These are phyloP conservation scores for Hypoxylon perforatum DNA, from an alignment of 495 filamentous ascomycete species.

Conservation along the genomic window DNA sequence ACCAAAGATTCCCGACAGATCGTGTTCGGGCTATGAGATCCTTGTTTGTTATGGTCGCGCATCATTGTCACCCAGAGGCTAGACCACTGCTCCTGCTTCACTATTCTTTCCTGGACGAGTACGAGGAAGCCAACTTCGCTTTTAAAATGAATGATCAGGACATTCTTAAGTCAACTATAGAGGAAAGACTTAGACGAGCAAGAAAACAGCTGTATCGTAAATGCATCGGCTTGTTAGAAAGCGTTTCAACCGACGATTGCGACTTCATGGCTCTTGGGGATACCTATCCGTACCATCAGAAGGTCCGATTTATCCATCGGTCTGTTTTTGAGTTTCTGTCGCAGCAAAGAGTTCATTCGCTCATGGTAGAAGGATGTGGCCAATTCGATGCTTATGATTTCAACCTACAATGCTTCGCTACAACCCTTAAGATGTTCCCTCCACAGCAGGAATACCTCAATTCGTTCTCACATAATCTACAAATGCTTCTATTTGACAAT, in stretches of 20 bases:
- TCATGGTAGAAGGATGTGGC: not conserved
- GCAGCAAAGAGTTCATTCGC: not conserved
- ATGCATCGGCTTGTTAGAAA: not conserved
- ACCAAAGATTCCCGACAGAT: not conserved
- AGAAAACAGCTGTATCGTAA: not conserved
- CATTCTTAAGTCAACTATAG: not conserved
- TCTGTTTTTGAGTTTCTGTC: not conserved
- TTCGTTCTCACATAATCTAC: not conserved
- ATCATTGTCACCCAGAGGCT: not conserved
- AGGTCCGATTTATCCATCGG: not conserved
- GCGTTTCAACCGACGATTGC: not conserved
- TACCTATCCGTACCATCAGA: not conserved
- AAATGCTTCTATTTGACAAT: not conserved
- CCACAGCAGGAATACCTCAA: not conserved
- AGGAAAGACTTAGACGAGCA: not conserved
- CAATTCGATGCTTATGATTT: not conserved
- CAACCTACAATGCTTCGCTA: not conserved
- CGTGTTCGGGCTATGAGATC: not conserved
- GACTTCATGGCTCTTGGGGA: not conserved
- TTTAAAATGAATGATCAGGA: not conserved
- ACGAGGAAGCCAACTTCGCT: not conserved
- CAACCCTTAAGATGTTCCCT: not conserved
- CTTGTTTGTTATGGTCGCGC: not conserved
- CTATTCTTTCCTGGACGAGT: not conserved
- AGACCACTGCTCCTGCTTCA: not conserved